These are phyloP conservation scores for Aspergillus sp. DNA, from an alignment of 2,329 filamentous ascomycete species.

Conservation along the genomic window DNA sequence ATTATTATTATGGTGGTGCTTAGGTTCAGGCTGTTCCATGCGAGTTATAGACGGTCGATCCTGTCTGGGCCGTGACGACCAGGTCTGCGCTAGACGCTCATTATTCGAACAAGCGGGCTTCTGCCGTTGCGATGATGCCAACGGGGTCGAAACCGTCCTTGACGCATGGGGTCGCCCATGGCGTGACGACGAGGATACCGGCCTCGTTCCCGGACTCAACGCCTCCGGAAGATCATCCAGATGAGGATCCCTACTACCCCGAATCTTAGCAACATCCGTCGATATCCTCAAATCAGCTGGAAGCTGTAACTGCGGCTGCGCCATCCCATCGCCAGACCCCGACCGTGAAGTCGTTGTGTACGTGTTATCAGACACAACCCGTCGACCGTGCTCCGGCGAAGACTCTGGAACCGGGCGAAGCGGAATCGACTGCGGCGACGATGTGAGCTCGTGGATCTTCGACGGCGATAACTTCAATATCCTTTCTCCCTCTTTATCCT, in stretches of 20 bases:
- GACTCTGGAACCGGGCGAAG: conserved; percentile 34
- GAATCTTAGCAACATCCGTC: conserved; percentile 14
- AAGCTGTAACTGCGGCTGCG: conserved; percentile 4
- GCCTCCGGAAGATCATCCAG: conserved; percentile 20
- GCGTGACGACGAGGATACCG: conserved; percentile 17
- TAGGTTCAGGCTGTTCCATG: conserved; percentile 26
- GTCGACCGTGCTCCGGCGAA: conserved; percentile 12
- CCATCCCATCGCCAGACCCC: conserved; percentile 10
- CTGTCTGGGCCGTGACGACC: conserved; percentile 27
- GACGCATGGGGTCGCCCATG: conserved; percentile 23
- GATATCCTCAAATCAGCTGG: conserved; percentile 23
- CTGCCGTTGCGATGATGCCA: conserved; percentile 16
- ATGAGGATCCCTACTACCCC: conserved; percentile 19
- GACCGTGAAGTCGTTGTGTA: conserved; percentile 6
- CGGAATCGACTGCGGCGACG: conserved; percentile 49
- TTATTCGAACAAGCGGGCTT: conserved; percentile 23
- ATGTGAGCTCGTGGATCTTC: conserved; percentile 50
- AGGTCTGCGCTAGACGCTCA: conserved; percentile 27
- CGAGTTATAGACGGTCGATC: conserved; percentile 23
- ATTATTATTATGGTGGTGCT: conserved; percentile 14
- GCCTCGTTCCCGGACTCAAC: conserved; percentile 10
- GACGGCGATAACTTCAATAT: conserved; percentile 48
- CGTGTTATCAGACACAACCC: conserved; percentile 16
- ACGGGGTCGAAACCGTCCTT: conserved; percentile 33
- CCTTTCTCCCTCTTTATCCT: conserved; percentile 25